Evolutionary conservation across 208 protist genomes (phyloP).

Genomic region (Porcisia hertigi): DNA sequence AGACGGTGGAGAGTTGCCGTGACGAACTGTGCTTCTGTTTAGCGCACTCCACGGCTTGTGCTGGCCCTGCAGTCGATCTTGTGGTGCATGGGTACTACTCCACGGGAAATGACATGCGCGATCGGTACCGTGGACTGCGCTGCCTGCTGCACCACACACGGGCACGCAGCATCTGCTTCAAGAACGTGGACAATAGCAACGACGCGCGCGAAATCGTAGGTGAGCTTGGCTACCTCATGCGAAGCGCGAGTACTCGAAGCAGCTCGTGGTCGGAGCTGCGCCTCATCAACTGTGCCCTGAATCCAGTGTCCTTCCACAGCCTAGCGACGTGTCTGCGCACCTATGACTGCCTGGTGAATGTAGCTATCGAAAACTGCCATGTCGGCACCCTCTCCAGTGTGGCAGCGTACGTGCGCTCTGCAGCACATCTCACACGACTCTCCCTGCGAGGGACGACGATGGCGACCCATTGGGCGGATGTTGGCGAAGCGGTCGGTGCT

Average conservation of each 20-base stretch:
- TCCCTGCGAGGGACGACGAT: conserved; percentile 52
- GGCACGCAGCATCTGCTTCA: conserved; percentile 40
- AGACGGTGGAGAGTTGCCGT: conserved; percentile 30
- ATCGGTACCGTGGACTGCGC: conserved; percentile 48
- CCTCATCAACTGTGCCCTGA: conserved; percentile 24
- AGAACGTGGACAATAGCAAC: conserved; percentile 30
- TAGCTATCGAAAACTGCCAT: conserved; percentile 50
- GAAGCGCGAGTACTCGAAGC: neutral
- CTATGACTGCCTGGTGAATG: conserved; percentile 37
- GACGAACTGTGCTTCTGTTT: conserved; percentile 71
- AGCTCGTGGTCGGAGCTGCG: conserved; percentile 21
- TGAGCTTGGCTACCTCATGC: conserved; percentile 38
- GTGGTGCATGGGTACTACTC: conserved; percentile 50
- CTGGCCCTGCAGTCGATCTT: conserved; percentile 42
- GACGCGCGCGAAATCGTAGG: conserved; percentile 51
- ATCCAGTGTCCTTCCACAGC: conserved; percentile 18
- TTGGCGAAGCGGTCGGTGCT: conserved; percentile 38
- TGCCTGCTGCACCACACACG: conserved; percentile 59
- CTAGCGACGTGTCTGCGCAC: conserved; percentile 22
- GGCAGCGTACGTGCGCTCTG: conserved; percentile 29
- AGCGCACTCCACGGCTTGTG: conserved; percentile 50
- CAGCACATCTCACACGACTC: conserved; percentile 36
- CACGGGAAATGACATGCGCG: conserved; percentile 34
- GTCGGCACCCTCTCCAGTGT: conserved; percentile 32
- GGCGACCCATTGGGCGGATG: conserved; percentile 32